Conservation (phyloP, 352 stramenopile species). For the Globisporangium nagaii region DNA sequence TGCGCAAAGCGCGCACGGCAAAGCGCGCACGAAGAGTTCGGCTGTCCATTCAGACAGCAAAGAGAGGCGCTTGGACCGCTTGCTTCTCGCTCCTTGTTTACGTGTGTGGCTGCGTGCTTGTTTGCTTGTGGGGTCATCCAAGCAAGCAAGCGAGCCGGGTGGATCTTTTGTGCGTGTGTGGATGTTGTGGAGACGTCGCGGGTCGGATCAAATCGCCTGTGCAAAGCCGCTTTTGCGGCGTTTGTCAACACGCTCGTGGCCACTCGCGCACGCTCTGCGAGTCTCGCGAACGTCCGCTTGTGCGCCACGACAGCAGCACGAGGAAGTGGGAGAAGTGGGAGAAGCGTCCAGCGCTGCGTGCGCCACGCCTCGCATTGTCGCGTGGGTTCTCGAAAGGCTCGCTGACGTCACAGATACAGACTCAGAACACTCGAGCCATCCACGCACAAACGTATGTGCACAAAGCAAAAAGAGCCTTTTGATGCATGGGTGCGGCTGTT, state of each 20-base stretch:
- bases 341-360: neutral
- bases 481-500: no score
- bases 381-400: neutral
- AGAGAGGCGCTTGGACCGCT: neutral
- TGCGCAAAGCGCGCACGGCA: neutral
- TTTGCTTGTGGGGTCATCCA: neutral
- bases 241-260: neutral
- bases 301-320: neutral
- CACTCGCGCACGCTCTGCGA: no score
- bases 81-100: neutral
- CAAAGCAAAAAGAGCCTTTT: no score
- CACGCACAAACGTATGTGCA: neutral
- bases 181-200: no score
- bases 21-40: neutral
- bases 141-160: neutral
- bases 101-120: neutral
- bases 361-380: neutral
- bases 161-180: conserved; percentile 3
- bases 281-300: neutral
- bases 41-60: neutral
- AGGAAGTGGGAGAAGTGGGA: neutral
- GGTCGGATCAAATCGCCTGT: no score
- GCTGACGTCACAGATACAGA: neutral
- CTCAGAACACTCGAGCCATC: no score
- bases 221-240: neutral